Evolutionary conservation across 2,329 filamentous ascomycete species (phyloP).

Genomic region (Sphaerostilbella broomeana): DNA sequence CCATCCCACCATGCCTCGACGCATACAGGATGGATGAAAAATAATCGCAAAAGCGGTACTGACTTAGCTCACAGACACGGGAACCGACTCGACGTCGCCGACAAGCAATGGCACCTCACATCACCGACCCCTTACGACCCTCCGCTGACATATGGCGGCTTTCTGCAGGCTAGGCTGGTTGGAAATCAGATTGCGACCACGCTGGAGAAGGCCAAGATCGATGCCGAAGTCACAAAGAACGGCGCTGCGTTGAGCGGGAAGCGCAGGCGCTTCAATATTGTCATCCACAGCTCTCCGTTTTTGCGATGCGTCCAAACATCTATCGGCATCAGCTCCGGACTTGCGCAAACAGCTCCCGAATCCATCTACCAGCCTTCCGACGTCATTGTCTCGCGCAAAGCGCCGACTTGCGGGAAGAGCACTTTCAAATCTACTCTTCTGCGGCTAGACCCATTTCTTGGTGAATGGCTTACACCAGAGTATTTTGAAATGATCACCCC

Average conservation of each 20-base stretch:
- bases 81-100: conserved; percentile 85
- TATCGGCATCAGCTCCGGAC: conserved; percentile 77
- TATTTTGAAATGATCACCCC: conserved; percentile 92
- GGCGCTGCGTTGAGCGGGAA: conserved; percentile 23
- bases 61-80: conserved; percentile 76
- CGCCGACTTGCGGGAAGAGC: conserved; percentile 20
- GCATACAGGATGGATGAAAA: neutral
- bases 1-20: no score
- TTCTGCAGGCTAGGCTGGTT: conserved; percentile 76
- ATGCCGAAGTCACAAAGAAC: conserved; percentile 30
- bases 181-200: conserved; percentile 79
- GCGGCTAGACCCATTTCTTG: conserved; percentile 84
- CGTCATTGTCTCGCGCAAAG: conserved; percentile 28
- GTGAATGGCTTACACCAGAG: conserved; percentile 89
- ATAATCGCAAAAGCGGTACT: conserved; percentile 6
- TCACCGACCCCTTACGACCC: conserved; percentile 94
- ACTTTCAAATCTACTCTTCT: conserved; percentile 54
- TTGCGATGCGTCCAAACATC: conserved; percentile 89
- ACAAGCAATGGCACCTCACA: conserved; percentile 90
- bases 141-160: conserved; percentile 89
- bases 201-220: conserved; percentile 45
- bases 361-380: conserved; percentile 28
- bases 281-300: conserved; percentile 92
- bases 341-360: conserved; percentile 50
- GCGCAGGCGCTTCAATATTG: conserved; percentile 64